Conservation (phyloP, 2,329 filamentous ascomycete genomes). For the Aspergillus brasiliensis region DNA sequence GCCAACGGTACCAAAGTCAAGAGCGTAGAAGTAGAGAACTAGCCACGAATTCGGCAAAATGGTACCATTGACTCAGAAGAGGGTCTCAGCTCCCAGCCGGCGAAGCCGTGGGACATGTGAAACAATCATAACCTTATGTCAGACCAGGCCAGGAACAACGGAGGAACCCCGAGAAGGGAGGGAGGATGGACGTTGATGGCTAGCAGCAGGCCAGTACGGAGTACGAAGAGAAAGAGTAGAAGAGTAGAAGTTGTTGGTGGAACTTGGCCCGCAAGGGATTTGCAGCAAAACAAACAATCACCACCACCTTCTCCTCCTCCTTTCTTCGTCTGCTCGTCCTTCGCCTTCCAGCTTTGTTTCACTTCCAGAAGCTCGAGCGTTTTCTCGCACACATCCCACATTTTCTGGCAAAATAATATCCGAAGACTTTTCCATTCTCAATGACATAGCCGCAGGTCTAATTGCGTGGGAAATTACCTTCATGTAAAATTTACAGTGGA, state of each 20-base stretch:
- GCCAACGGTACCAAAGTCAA: background rate
- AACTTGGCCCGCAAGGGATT: background rate
- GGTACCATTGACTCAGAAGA: background rate
- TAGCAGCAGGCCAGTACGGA: no score
- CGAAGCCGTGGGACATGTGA: conserved; percentile 2
- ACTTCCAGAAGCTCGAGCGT: background rate
- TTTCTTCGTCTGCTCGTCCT: background rate
- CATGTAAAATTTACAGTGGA: background rate
- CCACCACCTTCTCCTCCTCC: background rate
- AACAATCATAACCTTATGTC: conserved; percentile 11
- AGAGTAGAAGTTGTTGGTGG: background rate
- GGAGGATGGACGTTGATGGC: background rate
- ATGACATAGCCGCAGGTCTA: background rate
- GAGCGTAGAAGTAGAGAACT: background rate
- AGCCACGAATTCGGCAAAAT: background rate
- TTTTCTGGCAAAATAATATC: background rate
- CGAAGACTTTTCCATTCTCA: background rate
- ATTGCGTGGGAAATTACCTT: background rate
- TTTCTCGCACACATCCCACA: background rate
- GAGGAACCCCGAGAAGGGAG: background rate
- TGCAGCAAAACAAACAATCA: background rate
- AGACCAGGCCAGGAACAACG: background rate
- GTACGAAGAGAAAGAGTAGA: background rate
- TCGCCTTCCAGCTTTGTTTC: background rate
- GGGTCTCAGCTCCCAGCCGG: conserved; percentile 1